Conservation (phyloP, 2,329 filamentous ascomycete species). For the Penicillium sp. region DNA sequence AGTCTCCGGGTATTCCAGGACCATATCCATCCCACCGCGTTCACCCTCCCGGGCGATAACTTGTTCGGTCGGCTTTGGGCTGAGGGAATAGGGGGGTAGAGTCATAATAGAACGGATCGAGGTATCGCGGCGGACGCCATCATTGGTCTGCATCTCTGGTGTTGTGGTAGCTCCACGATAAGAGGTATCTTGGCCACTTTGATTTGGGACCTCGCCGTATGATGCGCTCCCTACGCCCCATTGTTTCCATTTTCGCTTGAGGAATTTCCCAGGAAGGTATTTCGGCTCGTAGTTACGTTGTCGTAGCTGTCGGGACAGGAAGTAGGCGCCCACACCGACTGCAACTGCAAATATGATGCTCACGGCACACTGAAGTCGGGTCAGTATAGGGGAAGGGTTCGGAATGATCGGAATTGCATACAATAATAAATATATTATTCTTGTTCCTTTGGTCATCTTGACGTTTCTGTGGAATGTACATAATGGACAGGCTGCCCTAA, state of each 20-base stretch:
- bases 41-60: conserved; percentile 88
- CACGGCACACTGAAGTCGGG: conserved; percentile 24
- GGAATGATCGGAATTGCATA: conserved; percentile 18
- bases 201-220: conserved; percentile 42
- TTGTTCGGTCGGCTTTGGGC: conserved; percentile 71
- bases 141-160: conserved; percentile 29
- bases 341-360: conserved; percentile 34
- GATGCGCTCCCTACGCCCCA: conserved; percentile 46
- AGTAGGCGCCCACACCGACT: conserved; percentile 32
- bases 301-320: conserved; percentile 44
- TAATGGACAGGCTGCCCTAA: conserved; percentile 19
- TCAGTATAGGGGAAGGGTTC: conserved; percentile 4
- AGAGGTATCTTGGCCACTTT: conserved; percentile 24
- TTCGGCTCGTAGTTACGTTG: conserved; percentile 48
- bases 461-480: conserved; percentile 27
- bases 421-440: conserved; percentile 32
- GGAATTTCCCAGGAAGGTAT: conserved; percentile 50
- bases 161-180: conserved; percentile 27
- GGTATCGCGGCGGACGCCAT: conserved; percentile 71
- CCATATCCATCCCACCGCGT: conserved; percentile 83
- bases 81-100: conserved; percentile 75
- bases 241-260: conserved; percentile 53
- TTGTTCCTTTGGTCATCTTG: conserved; percentile 11
- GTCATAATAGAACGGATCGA: conserved; percentile 94
- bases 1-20: conserved; percentile 80